Conservation (phyloP, 768 basidiomycete species). For the Tubosaeta sp. region DNA sequence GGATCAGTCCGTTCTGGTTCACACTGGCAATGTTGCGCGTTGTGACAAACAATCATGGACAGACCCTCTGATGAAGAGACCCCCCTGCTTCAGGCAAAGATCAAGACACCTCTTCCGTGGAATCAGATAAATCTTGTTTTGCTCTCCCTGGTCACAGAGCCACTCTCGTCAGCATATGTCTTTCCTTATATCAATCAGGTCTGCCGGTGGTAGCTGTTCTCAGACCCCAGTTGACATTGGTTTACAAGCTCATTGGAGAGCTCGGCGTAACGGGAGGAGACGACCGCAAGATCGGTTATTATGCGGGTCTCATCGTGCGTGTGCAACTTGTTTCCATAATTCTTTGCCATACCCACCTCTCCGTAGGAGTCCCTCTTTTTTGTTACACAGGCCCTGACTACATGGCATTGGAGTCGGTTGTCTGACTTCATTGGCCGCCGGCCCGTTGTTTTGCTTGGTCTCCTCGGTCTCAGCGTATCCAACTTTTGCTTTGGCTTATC, state of each 20-base stretch:
- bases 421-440: slow-evolving; percentile 61
- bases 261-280: slow-evolving; percentile 62
- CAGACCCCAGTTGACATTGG: neutral
- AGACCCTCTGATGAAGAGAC: slow-evolving; percentile 43
- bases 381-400: slow-evolving; percentile 19
- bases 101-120: slow-evolving; percentile 47
- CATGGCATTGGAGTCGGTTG: slow-evolving; percentile 60
- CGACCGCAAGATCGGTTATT: slow-evolving; percentile 61
- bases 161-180: slow-evolving; percentile 50
- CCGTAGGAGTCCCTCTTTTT: slow-evolving; percentile 60
- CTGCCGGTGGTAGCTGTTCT: neutral
- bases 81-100: slow-evolving; percentile 36
- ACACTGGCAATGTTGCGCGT: too few species aligned
- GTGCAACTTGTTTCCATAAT: neutral
- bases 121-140: slow-evolving; percentile 47
- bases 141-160: slow-evolving; percentile 50
- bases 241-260: slow-evolving; percentile 51
- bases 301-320: slow-evolving; percentile 52
- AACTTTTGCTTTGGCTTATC: slow-evolving; percentile 63
- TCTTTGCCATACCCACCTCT: neutral
- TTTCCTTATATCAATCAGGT: slow-evolving; percentile 64
- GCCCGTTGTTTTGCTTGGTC: slow-evolving; percentile 53
- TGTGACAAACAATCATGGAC: slow-evolving; percentile 11
- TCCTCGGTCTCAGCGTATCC: slow-evolving; percentile 48
- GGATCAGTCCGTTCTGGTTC: neutral